These are phyloP conservation scores for Phaeoacremonium minimum DNA, from an alignment of 2,329 filamentous ascomycete species.

Conservation along the genomic window DNA sequence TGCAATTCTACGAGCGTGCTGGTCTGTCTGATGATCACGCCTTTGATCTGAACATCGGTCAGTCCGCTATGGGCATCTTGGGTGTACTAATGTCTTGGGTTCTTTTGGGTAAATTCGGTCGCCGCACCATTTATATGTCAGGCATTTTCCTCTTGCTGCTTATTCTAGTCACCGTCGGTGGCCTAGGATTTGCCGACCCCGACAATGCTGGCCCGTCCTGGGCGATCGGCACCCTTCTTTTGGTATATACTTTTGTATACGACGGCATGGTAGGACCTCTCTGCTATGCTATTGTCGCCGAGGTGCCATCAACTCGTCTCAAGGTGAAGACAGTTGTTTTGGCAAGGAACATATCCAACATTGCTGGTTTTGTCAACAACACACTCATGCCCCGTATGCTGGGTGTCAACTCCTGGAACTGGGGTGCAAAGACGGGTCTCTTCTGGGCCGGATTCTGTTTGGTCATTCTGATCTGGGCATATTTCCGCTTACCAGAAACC, in stretches of 20 bases:
- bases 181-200: constrained; percentile 18
- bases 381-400: constrained; percentile 19
- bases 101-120: constrained; percentile 31
- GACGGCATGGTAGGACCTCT: constrained; percentile 28
- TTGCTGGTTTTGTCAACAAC: constrained; percentile 18
- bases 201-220: constrained; percentile 16
- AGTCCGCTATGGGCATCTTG: constrained; percentile 33
- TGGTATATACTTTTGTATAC: constrained; percentile 23
- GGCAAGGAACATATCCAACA: constrained; percentile 17
- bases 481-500: constrained; percentile 24
- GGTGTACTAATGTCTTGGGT: constrained; percentile 33
- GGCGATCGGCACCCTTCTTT: constrained; percentile 25
- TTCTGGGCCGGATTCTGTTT: constrained; percentile 22
- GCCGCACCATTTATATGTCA: constrained; percentile 33
- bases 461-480: constrained; percentile 21
- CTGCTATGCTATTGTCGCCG: constrained; percentile 18
- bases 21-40: constrained; percentile 28
- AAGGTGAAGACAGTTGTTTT: constrained; percentile 19
- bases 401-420: constrained; percentile 18
- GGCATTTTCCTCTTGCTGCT: constrained; percentile 32
- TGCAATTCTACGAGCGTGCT: constrained; percentile 31
- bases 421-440: constrained; percentile 21
- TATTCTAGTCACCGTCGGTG: constrained; percentile 27
- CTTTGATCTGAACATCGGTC: constrained; percentile 32
- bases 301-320: constrained; percentile 15